Evolutionary conservation across 345 rosid genomes (phyloP).

Genomic region (Eucalyptus melliodora): DNA sequence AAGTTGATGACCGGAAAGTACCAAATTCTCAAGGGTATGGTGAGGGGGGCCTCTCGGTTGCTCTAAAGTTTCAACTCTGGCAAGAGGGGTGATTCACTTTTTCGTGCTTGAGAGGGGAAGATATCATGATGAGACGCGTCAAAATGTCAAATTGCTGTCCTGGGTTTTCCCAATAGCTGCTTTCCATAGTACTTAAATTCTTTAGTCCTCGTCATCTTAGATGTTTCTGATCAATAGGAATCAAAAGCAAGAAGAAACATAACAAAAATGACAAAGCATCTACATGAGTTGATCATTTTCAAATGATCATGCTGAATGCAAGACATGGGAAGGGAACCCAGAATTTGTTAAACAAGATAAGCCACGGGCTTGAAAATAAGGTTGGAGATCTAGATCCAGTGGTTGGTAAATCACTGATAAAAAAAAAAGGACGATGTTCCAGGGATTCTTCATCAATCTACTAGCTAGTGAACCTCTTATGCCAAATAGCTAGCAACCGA

Average conservation of each 20-base stretch:
- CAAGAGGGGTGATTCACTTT: not conserved
- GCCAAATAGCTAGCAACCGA: not conserved
- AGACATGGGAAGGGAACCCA: not conserved
- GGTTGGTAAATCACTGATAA: not conserved
- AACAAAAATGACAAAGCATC: not conserved
- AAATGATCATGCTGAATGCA: not conserved
- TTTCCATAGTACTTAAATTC: not conserved
- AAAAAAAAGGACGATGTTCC: not conserved
- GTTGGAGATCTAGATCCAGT: not conserved
- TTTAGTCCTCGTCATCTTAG: not conserved
- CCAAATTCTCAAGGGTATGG: not conserved
- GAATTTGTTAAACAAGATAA: not conserved
- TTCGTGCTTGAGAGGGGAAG: not conserved
- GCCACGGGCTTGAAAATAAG: not conserved
- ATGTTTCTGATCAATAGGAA: not conserved
- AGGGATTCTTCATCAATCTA: not conserved
- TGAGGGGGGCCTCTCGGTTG: not conserved
- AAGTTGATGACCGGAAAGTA: not conserved
- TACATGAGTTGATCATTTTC: not conserved
- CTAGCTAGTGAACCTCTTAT: not conserved
- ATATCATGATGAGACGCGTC: not conserved
- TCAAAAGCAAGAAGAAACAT: not conserved
- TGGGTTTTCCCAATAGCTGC: not conserved
- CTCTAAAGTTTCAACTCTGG: not conserved
- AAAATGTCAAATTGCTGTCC: not conserved